Percentiles rank a stretch among this genome's conserved stretches.
phyloP scores from a whole-genome alignment of 2,329 filamentous ascomycete species.

The Aspergillus brasiliensis region DNA sequence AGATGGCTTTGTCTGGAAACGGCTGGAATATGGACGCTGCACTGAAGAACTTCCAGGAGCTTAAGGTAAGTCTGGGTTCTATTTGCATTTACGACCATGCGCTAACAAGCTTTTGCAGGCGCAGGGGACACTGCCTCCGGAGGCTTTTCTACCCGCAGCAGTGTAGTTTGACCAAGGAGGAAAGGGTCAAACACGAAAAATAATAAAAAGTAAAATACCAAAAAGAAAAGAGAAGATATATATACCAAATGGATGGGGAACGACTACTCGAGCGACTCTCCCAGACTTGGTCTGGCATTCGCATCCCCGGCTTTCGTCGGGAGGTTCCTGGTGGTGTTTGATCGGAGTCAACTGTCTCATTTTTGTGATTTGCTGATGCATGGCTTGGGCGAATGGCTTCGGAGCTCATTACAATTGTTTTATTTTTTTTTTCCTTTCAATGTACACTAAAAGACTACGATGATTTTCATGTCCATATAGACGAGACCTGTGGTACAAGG shows the following conservation, averaged over 20 bases:
- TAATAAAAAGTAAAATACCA: no score
- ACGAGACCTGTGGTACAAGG: slow-evolving; percentile 6
- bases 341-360: slow-evolving; percentile 10
- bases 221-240: background rate
- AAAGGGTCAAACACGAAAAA: background rate
- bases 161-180: background rate
- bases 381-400: slow-evolving; percentile 37
- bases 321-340: slow-evolving; percentile 5
- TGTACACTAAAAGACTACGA: slow-evolving; percentile 23
- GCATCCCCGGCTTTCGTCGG: background rate
- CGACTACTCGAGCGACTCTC: background rate
- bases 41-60: slow-evolving; percentile 71
- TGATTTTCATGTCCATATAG: slow-evolving; percentile 24
- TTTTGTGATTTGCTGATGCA: slow-evolving; percentile 27
- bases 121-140: slow-evolving; percentile 49
- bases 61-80: slow-evolving; percentile 60
- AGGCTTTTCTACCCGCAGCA: slow-evolving; percentile 48
- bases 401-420: slow-evolving; percentile 20
- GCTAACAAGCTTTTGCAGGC: slow-evolving; percentile 31
- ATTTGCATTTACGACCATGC: background rate
- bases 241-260: background rate
- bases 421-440: slow-evolving; percentile 19
- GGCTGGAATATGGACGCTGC: slow-evolving; percentile 80
- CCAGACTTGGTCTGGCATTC: background rate
- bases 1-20: slow-evolving; percentile 77